A percentile compares a stretch with the other conserved stretches of the same genome.
phyloP scores from a whole-genome alignment of 805 yeast species.

The Kluyveromyces nonfermentans region DNA sequence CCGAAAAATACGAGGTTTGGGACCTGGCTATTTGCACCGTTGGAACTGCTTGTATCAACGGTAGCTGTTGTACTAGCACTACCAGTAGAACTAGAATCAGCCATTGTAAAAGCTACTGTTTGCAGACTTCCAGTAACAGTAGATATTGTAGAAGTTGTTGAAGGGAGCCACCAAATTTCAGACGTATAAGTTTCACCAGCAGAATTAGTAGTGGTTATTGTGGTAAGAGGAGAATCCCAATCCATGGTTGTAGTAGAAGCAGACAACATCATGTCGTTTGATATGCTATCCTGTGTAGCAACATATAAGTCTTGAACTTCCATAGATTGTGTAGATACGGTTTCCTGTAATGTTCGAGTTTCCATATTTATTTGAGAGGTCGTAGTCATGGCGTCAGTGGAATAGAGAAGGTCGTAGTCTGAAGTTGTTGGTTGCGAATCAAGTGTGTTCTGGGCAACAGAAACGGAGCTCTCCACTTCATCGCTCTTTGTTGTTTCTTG shows the following conservation, averaged over 20 bases:
- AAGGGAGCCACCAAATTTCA: conserved; percentile 27
- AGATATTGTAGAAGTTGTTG: neutral
- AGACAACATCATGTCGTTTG: neutral
- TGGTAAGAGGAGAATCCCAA: conserved; percentile 14
- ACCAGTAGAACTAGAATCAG: neutral
- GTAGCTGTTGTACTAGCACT: conserved; percentile 3
- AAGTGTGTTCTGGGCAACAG: neutral
- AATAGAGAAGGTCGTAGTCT: neutral
- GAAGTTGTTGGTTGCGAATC: neutral
- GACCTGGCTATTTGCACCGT: conserved; percentile 6
- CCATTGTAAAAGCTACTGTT: neutral
- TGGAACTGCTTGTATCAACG: conserved; percentile 12
- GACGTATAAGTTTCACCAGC: conserved; percentile 18
- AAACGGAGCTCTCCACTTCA: neutral
- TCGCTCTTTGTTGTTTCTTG: neutral
- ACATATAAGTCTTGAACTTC: neutral
- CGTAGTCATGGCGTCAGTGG: neutral
- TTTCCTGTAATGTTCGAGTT: neutral
- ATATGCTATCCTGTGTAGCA: neutral
- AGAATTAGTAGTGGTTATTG: conserved; percentile 14
- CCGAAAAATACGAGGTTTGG: neutral
- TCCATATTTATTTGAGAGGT: neutral
- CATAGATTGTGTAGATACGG: neutral
- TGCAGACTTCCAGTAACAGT: neutral
- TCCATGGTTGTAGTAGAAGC: conserved; percentile 3